A percentile compares a stretch with the other conserved stretches of the same genome.
Conservation (phyloP, 1,284 basidiomycete genomes). For the Hymenochaete sp. region DNA sequence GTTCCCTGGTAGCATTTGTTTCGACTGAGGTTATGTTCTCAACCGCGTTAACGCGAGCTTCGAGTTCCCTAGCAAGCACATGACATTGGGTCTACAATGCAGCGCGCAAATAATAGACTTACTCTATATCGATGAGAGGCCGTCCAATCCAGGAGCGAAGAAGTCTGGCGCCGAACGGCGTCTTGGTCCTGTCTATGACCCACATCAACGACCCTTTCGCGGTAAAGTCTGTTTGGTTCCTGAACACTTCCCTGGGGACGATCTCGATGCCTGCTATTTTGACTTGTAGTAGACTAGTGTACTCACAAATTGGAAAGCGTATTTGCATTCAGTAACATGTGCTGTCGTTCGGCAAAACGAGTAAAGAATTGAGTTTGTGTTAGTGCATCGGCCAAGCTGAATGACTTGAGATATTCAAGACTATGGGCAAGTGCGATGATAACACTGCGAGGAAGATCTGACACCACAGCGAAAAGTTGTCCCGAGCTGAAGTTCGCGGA, state of each 20-base stretch:
- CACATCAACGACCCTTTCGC: constrained; percentile 75
- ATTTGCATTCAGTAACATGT: constrained; percentile 87
- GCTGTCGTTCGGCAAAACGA: constrained; percentile 68
- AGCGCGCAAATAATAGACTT: constrained; percentile 19
- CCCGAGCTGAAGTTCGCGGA: constrained; percentile 46
- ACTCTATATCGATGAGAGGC: constrained; percentile 75
- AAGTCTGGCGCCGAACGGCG: constrained; percentile 80
- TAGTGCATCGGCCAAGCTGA: constrained; percentile 70
- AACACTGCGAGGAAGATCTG: constrained; percentile 66
- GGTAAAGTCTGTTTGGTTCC: constrained; percentile 77
- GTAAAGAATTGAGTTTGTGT: constrained; percentile 69
- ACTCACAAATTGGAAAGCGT: constrained; percentile 75
- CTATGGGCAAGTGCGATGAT: constrained; percentile 72
- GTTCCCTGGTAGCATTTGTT: constrained; percentile 37
- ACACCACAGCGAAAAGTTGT: constrained; percentile 52
- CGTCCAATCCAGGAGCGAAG: constrained; percentile 82
- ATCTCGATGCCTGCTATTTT: background rate
- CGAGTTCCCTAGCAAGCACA: constrained; percentile 43
- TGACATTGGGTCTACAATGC: background rate
- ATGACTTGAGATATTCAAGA: constrained; percentile 69
- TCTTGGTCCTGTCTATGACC: constrained; percentile 81
- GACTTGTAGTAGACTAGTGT: background rate
- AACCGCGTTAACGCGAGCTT: constrained; percentile 76
- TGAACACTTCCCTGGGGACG: constrained; percentile 66
- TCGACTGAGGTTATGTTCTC: constrained; percentile 59